Conservation (phyloP, 805 yeast species). For the Zygosaccharomyces lentus region DNA sequence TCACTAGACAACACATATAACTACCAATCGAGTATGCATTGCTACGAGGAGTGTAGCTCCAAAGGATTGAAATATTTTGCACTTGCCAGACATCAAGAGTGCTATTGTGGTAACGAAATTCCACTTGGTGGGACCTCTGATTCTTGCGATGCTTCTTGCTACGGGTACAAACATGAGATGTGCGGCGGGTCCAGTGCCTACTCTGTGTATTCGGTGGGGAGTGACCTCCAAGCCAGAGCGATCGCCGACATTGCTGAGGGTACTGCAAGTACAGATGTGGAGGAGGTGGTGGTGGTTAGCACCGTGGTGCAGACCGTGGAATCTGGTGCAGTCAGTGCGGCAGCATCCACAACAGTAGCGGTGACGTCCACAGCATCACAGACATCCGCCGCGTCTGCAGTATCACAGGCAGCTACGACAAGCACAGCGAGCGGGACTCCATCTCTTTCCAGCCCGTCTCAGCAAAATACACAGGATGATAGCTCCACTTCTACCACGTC, state of each 20-base stretch:
- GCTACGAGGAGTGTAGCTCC: constrained; percentile 21
- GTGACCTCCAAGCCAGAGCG: neutral
- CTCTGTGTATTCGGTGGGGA: constrained; percentile 36
- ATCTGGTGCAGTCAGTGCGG: constrained; percentile 1
- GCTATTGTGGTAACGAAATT: constrained; percentile 32
- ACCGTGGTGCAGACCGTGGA: neutral
- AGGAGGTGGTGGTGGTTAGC: constrained; percentile 1
- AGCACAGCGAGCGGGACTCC: constrained; percentile 18
- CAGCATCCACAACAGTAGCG: neutral
- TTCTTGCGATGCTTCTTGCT: constrained; percentile 40
- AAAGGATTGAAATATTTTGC: constrained; percentile 31
- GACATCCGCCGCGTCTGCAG: constrained; percentile 18
- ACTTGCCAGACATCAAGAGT: constrained; percentile 24
- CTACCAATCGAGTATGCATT: constrained; percentile 30
- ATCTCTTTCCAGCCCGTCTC: constrained; percentile 15
- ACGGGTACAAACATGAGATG: constrained; percentile 51
- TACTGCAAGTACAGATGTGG: neutral
- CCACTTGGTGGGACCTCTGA: constrained; percentile 21
- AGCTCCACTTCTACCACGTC: constrained; percentile 3
- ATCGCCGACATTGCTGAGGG: neutral
- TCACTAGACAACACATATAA: constrained; percentile 19
- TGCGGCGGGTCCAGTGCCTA: constrained; percentile 61
- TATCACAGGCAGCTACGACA: constrained; percentile 6
- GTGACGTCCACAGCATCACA: no score
- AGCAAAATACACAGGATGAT: neutral